Base-by-base conservation (phyloP, 441 rosid genomes). In the Eutrema salsugineum region DNA sequence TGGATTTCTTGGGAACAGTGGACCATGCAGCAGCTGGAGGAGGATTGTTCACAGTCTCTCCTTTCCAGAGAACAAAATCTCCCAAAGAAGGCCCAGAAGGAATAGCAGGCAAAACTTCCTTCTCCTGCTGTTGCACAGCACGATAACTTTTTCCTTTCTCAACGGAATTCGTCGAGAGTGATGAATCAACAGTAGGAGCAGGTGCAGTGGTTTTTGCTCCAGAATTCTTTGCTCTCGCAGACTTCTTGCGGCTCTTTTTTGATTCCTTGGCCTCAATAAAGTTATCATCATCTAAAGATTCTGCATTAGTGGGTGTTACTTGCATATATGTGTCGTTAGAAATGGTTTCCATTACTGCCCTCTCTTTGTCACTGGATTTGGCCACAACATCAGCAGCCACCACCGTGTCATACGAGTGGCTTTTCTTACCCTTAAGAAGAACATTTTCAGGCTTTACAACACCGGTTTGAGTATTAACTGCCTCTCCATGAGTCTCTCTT, bases 61-160 rank as follows among this genome's bases (percentile, higher is more conserved):
- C 97, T 79, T 88, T 89, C 99, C 96, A 95, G 17, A 85, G 78
- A 70, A 95, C 96, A 83, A 92, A 95, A 81, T 95, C 99, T 66
- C 97, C 98, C 76, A 95, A 79, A 24, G 99, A 95, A 72, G 96
- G 98, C 14, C 99, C 99, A 11, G 96, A 85, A 6, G 98, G 98
- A 73, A 96, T 79, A 75, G 87, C 74, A 59, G 94, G 92, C 81
- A 88, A 79, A 16, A 83, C 82, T 71, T 88, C 97, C 82, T 89
- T 81, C 80, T 83, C 93, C 75, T 79, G 91, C 79, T 80, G 91
- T 80, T 85, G 89, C 50, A 78, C 78, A 46, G 58, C 11, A 6
- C 88, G 95, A 67, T 91, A 72, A 54, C 71, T 83, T 83, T 86
- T 93, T 16, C 91, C 82, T 80, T 90, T 96, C 77, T 91, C 98